Base-by-base conservation (phyloP, 208 protist species). In the Pavlovales sp. region DNA sequence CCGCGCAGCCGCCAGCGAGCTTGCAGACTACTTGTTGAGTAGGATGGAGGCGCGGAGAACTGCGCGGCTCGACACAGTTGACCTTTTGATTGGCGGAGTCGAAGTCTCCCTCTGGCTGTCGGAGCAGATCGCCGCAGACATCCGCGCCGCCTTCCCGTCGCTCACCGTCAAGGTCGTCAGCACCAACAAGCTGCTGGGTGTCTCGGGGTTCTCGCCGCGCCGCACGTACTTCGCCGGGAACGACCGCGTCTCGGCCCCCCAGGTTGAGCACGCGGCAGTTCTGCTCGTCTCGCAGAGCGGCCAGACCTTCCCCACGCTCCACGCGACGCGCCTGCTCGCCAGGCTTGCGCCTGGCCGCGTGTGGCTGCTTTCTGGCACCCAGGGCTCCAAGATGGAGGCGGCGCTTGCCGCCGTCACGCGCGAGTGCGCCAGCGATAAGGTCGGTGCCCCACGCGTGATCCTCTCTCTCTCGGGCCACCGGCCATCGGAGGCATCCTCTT, bases 101-200 rank as follows among this genome's bases (percentile, higher is more conserved):
- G 84, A 91, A 84, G 84, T 67, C 0, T 84, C 67, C 28, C 84
- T 91, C 8, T 91, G 90, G 90, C 41, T 91, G 26, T 85, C 40
- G 11, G 84, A 91, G 86, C 90, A 91, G 75, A 90, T 89, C 81
- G 90, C 90, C 0, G 0, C 86, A 11, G 90, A 91, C 75, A 32
- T 91, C 0, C 40, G 34, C 0, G 30, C 40, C 4, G 79, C 79
- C 67, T 90, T 85, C 47, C 88, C 88, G 1, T 47, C 37, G 66
- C 86, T 91, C 20, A 77, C 37, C 39, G 71, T 86, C 67, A 41
- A 81, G 20, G 26, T 34, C 41, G 36, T 90, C 79, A 75, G 76
- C 18, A 20, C 90, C 71, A 89, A 89, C 90, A 87, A 81, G 79
- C 90, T 89, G 76, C 76, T 89, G 37, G 86, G 47, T 0, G 39